These are phyloP conservation scores for Fusarium veterinarium DNA, from an alignment of 2,329 filamentous ascomycete genomes.

Conservation along the genomic window DNA sequence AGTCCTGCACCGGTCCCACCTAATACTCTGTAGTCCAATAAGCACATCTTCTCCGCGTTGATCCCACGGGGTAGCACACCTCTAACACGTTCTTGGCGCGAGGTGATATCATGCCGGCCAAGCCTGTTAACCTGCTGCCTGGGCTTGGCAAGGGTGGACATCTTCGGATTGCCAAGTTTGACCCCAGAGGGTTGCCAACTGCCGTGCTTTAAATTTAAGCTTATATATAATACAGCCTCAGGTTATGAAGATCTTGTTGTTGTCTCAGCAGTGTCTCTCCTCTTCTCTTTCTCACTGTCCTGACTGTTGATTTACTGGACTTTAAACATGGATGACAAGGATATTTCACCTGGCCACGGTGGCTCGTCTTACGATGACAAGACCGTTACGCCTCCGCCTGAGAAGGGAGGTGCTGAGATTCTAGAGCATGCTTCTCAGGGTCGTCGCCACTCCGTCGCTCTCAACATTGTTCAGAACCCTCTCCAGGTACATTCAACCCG, in stretches of 20 bases:
- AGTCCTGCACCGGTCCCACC: background rate
- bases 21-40: no score
- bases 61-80: slow-evolving; percentile 25
- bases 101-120: slow-evolving; percentile 24
- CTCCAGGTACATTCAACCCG: background rate
- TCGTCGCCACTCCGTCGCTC: slow-evolving; percentile 11
- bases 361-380: slow-evolving; percentile 15
- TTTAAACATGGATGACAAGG: slow-evolving; percentile 18
- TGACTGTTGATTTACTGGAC: background rate
- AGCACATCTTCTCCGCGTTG: slow-evolving; percentile 7
- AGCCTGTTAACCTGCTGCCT: slow-evolving; percentile 31
- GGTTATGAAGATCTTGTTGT: background rate
- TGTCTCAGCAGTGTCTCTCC: background rate
- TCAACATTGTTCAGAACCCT: slow-evolving; percentile 22
- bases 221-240: slow-evolving; percentile 21
- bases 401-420: slow-evolving; percentile 16
- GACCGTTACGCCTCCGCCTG: background rate
- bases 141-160: slow-evolving; percentile 20
- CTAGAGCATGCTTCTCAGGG: slow-evolving; percentile 10
- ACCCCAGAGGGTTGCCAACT: slow-evolving; percentile 16
- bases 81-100: slow-evolving; percentile 12
- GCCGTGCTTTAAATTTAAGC: slow-evolving; percentile 26
- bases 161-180: slow-evolving; percentile 23
- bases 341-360: slow-evolving; percentile 12
- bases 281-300: background rate